Base-by-base conservation (phyloP, 2,329 filamentous ascomycete species). In the Mycosphaerella sp. region DNA sequence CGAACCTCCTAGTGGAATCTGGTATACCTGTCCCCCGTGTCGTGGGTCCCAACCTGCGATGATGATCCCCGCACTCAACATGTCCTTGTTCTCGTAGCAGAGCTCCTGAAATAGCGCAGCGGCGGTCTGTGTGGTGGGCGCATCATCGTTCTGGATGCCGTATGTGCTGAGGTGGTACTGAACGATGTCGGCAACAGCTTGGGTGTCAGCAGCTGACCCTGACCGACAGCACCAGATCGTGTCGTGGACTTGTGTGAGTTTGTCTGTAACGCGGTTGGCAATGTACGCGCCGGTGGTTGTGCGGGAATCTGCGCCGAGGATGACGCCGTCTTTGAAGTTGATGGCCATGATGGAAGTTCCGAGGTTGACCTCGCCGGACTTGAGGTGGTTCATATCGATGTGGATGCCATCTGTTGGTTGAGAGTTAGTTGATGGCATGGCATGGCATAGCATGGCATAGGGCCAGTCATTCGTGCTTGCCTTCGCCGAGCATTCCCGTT, bases 181-280 rank as follows among this genome's bases (percentile, higher is more conserved):
- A 37, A 98, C 93, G 65, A 98, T 96, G 67, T 98, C 93, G 53
- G 93, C 93, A 43, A 98, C 89, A 44, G 93, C 93, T 74, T 98
- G 93, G 53, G 93, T 98, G 69, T 98, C 93, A 61, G 93, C 93
- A 28, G 93, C 93, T 21, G 93, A 98, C 45, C 93, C 93, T 55
- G 93, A 97, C 66, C 93, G 86, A 77, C 93, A 98, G 77, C 93
- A 98, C 93, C 93, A 98, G 73, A 98, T 97, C 53, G 91, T 97
- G 73, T 98, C 93, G 75, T 95, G 87, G 55, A 98, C 91, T 77
- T 90, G 87, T 66, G 93, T 98, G 70, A 98, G 84, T 79, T 98
- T 98, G 80, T 98, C 93, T 59, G 93, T 98, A 60, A 98, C 93
- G 78, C 93, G 86, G 74, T 98, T 98, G 65, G 93, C 93, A 68